These are phyloP conservation scores for Phytophthora rubi DNA, from an alignment of 352 stramenopile genomes.

Conservation along the genomic window DNA sequence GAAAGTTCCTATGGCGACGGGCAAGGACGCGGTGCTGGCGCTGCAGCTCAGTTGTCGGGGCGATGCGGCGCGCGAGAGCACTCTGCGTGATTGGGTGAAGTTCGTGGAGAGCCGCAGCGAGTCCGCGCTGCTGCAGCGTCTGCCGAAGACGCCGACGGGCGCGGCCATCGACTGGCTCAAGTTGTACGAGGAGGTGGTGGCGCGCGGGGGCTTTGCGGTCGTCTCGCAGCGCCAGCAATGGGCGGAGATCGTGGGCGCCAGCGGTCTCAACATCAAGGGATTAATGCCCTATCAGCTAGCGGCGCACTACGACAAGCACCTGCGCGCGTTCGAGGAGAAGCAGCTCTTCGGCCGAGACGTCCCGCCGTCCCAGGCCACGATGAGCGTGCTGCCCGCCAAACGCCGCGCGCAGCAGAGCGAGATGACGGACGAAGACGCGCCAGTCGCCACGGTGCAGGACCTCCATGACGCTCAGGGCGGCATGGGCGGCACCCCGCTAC, in stretches of 20 bases:
- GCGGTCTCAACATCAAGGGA: conserved; percentile 60
- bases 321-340: conserved; percentile 79
- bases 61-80: conserved; percentile 62
- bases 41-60: conserved; percentile 75
- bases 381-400: conserved; percentile 38
- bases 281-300: conserved; percentile 70
- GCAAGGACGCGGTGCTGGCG: conserved; percentile 53
- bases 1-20: conserved; percentile 7
- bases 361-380: conserved; percentile 25
- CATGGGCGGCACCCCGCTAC: conserved; percentile 66
- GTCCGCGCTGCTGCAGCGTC: conserved; percentile 45
- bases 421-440: conserved; percentile 34
- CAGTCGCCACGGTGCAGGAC: conserved; percentile 65
- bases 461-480: conserved; percentile 69
- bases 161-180: conserved; percentile 74
- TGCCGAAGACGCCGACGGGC: conserved; percentile 63
- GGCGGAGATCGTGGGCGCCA: conserved; percentile 51
- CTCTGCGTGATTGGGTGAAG: conserved; percentile 62
- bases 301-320: conserved; percentile 58
- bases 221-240: conserved; percentile 66
- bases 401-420: conserved; percentile 19
- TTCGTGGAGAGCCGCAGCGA: conserved; percentile 62
- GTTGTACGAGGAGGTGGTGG: conserved; percentile 84
- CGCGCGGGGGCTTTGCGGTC: conserved; percentile 58
- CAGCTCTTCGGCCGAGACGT: conserved; percentile 77